Conservation (phyloP, 2,329 filamentous ascomycete species). For the Fulvia fulva region DNA sequence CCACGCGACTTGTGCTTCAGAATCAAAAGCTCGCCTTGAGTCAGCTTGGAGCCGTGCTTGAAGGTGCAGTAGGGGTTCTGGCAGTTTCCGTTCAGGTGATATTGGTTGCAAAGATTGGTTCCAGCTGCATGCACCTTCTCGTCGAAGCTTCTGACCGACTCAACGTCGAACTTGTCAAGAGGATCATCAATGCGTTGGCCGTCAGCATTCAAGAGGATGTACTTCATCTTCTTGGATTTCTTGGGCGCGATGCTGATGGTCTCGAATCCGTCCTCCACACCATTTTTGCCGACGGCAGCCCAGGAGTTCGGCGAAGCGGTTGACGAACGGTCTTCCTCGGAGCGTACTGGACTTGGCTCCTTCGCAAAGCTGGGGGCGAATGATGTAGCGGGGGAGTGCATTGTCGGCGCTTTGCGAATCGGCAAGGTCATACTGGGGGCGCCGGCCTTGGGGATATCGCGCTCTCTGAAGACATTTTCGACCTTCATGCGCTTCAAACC, state of each 20-base stretch:
- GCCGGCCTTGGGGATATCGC: not conserved
- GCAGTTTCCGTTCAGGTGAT: constrained; percentile 38
- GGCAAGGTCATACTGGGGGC: not conserved
- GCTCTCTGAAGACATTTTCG: constrained; percentile 39
- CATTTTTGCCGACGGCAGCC: constrained; percentile 42
- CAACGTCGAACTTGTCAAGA: constrained; percentile 31
- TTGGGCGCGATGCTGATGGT: constrained; percentile 38
- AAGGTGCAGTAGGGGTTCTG: constrained; percentile 42
- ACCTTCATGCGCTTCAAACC: constrained; percentile 40
- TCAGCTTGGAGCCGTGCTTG: constrained; percentile 40
- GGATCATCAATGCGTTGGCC: constrained; percentile 42
- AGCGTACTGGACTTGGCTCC: constrained; percentile 22
- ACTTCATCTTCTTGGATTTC: constrained; percentile 32
- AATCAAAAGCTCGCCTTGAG: constrained; percentile 36
- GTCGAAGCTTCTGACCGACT: constrained; percentile 27
- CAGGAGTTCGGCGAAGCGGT: constrained; percentile 27
- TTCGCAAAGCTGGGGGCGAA: constrained; percentile 12
- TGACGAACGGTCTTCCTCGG: constrained; percentile 7
- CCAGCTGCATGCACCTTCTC: constrained; percentile 27
- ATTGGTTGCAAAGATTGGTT: constrained; percentile 37
- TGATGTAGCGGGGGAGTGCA: constrained; percentile 4
- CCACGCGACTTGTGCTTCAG: constrained; percentile 42
- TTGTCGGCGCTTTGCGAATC: not conserved
- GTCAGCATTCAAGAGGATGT: constrained; percentile 40
- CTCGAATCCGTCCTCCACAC: constrained; percentile 23